Base-by-base conservation (phyloP, 768 basidiomycete species). In the Mycena kentingensis region DNA sequence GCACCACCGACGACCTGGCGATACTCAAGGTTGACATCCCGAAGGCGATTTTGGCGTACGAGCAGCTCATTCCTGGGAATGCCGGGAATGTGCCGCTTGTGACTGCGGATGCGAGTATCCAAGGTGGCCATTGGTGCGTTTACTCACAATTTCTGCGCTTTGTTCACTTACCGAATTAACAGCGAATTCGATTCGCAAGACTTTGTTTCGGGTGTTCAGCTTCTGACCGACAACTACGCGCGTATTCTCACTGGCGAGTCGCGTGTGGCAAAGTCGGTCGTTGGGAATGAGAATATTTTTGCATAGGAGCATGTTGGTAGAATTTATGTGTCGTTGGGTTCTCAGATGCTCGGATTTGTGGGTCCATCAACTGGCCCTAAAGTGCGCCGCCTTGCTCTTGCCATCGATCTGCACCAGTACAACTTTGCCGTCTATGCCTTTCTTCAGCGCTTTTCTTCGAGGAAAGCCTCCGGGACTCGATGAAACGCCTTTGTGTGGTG, bases 141-240 rank as follows among this genome's bases (percentile, higher is more conserved):
- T 6, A 51, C 26, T 28, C 5, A 34, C n/a, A 38, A 15, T 35
- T n/a, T 45, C 24, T 24, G 28, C n/a, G 18, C 22, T 19, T 4
- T 21, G 37, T 19, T 49, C 21, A 44, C 22, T 13, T 35, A 11
- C 31, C 44, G 7, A n/a, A 28, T 13, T 22, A 24, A 36, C 49
- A 66, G 65, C 39, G 65, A 60, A 59, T 67, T 67, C 52, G 65
- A 67, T 52, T 34, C 63, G 47, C 38, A 54, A 39, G 64, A 56
- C 41, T 67, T 67, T 32, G 64, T 65, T 13, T 61, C 65, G 22
- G 65, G 65, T 26, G 62, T 65, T 4, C 64, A 65, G 53, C 59
- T 67, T n/a, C 45, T 67, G 24, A 60, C 58, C 1, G 54, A 67
- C 46, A 67, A 67, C 52, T 67, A 55, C 41, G 39, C 21, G 22